phyloP scores from a whole-genome alignment of 2,329 filamentous ascomycete species.

The Akanthomyces muscarius region DNA sequence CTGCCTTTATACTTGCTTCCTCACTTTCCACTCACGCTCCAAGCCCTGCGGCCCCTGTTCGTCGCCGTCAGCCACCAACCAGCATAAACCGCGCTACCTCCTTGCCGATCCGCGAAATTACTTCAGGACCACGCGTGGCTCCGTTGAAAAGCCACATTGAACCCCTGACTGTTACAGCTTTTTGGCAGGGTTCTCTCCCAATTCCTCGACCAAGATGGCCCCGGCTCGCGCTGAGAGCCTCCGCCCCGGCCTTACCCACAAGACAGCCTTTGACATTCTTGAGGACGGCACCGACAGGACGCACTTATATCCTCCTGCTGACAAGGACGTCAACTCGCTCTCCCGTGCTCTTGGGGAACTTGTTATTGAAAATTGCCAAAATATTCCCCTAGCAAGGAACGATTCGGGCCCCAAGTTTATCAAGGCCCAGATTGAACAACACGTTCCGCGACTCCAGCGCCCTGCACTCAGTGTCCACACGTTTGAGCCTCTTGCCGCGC shows the following conservation, averaged over 20 bases:
- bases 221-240: not conserved
- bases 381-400: slow-evolving; percentile 17
- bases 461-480: slow-evolving; percentile 29
- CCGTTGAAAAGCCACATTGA: slow-evolving; percentile 11
- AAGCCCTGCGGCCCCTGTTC: not conserved
- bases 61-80: not conserved
- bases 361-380: slow-evolving; percentile 25
- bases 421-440: slow-evolving; percentile 22
- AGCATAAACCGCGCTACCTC: slow-evolving; percentile 14
- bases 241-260: slow-evolving; percentile 6
- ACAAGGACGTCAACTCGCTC: slow-evolving; percentile 12
- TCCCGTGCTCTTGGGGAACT: slow-evolving; percentile 26
- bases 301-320: slow-evolving; percentile 14
- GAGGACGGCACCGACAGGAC: not conserved
- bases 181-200: not conserved
- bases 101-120: slow-evolving; percentile 23
- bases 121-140: slow-evolving; percentile 14
- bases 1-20: not conserved
- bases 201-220: slow-evolving; percentile 1
- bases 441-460: slow-evolving; percentile 27
- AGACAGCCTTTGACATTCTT: slow-evolving; percentile 8
- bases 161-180: slow-evolving; percentile 15
- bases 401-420: slow-evolving; percentile 19
- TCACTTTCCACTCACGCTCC: not conserved
- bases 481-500: slow-evolving; percentile 27